phyloP scores from a whole-genome alignment of 164 flowering plant species.

The Akebia trifoliata region DNA sequence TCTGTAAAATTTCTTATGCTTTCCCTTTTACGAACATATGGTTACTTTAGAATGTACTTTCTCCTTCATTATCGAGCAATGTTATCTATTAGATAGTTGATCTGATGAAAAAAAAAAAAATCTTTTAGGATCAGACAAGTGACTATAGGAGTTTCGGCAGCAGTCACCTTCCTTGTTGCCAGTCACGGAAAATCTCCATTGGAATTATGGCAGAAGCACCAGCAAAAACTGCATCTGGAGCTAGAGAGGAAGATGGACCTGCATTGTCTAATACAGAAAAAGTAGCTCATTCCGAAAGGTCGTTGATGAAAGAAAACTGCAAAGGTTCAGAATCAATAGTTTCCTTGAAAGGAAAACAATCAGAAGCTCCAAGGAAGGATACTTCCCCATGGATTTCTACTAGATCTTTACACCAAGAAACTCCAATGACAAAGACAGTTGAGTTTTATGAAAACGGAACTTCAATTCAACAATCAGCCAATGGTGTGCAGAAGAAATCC shows the following conservation, averaged over 20 bases:
- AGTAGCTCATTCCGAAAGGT: constrained; percentile 19
- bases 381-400: constrained; percentile 47
- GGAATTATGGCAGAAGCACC: constrained; percentile 49
- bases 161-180: constrained; percentile 45
- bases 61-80: too few relatives aligned
- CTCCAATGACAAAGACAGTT: constrained; percentile 21
- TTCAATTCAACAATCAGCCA: constrained; percentile 14
- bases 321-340: constrained; percentile 12
- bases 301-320: constrained; percentile 11
- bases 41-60: background rate
- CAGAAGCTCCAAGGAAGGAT: constrained; percentile 23
- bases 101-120: constrained; percentile 1
- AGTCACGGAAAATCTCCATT: constrained; percentile 68
- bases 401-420: constrained; percentile 27
- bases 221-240: constrained; percentile 21
- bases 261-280: constrained; percentile 17
- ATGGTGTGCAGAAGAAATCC: constrained; percentile 16
- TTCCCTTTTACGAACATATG: background rate
- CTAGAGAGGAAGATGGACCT: constrained; percentile 24
- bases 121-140: constrained; percentile 42
- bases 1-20: background rate
- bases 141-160: constrained; percentile 49
- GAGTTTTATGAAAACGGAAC: constrained; percentile 18
- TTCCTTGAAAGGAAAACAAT: constrained; percentile 21
- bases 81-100: background rate